phyloP scores from a whole-genome alignment of 768 basidiomycete species.

The Trametes meyenii region DNA sequence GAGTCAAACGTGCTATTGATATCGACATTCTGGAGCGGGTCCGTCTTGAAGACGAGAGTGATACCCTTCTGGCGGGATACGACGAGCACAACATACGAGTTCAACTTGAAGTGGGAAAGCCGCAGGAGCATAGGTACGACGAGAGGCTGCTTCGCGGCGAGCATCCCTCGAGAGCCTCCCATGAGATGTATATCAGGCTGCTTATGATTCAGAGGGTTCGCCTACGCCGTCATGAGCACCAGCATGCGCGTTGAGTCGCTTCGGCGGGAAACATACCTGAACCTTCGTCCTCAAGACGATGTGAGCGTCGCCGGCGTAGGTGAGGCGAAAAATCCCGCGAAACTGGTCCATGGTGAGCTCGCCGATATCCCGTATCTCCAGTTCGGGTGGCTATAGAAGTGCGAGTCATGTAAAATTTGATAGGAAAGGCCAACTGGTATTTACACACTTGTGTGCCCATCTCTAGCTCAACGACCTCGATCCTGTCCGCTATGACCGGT shows the following conservation, averaged over 20 bases:
- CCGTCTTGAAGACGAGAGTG: conserved; percentile 99
- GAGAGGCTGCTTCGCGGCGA: conserved; percentile 92
- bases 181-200: conserved; percentile 89
- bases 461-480: conserved; percentile 97
- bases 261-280: conserved; percentile 57
- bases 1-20: conserved; percentile 98
- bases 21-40: conserved; percentile 96
- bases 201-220: conserved; percentile 93
- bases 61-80: conserved; percentile 98
- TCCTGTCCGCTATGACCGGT: conserved; percentile 94
- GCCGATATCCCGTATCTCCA: conserved; percentile 97
- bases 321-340: conserved; percentile 93
- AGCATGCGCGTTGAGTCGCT: too few species aligned
- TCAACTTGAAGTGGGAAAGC: conserved; percentile 91
- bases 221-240: conserved; percentile 46
- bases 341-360: conserved; percentile 96
- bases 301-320: conserved; percentile 93
- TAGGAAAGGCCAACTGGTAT: background rate
- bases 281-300: conserved; percentile 87
- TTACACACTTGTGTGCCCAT: conserved; percentile 90
- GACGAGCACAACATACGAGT: conserved; percentile 95
- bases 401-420: conserved; percentile 1
- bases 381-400: conserved; percentile 79
- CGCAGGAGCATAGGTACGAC: conserved; percentile 98
- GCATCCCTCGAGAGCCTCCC: conserved; percentile 81